Conservation (phyloP, 805 yeast genomes). For the Tetrapisispora phaffii region DNA sequence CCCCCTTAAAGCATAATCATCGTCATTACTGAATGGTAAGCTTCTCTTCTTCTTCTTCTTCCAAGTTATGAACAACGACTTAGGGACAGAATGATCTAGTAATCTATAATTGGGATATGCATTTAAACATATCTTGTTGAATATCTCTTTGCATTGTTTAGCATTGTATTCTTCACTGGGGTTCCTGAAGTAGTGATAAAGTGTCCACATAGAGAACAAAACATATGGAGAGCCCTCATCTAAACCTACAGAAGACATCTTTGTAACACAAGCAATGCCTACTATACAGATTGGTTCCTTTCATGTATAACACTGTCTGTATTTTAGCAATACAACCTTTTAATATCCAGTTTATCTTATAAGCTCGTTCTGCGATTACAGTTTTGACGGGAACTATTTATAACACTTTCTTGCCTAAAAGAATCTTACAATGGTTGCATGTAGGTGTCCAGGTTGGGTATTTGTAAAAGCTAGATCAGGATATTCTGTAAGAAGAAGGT, state of each 20-base stretch:
- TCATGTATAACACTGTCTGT: too few species aligned
- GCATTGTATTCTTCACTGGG: constrained; percentile 4
- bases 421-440: too few species aligned
- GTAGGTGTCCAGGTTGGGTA: too few species aligned
- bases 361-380: too few species aligned
- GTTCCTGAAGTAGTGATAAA: constrained; percentile 14
- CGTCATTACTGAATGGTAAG: constrained; percentile 1
- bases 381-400: too few species aligned
- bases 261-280: neutral
- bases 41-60: constrained; percentile 31
- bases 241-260: too few species aligned
- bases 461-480: too few species aligned
- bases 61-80: constrained; percentile 88
- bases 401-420: too few species aligned
- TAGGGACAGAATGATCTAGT: constrained; percentile 14
- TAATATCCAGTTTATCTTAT: too few species aligned
- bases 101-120: constrained; percentile 11
- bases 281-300: neutral
- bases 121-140: constrained; percentile 7
- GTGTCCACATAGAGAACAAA: constrained; percentile 27
- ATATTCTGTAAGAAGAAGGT: too few species aligned
- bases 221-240: constrained; percentile 21
- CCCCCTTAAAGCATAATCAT: constrained; percentile 50
- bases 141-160: neutral
- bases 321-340: too few species aligned